Evolutionary conservation across 2,329 filamentous ascomycete genomes (phyloP).

Genomic region (Didymosphaeria variabile): DNA sequence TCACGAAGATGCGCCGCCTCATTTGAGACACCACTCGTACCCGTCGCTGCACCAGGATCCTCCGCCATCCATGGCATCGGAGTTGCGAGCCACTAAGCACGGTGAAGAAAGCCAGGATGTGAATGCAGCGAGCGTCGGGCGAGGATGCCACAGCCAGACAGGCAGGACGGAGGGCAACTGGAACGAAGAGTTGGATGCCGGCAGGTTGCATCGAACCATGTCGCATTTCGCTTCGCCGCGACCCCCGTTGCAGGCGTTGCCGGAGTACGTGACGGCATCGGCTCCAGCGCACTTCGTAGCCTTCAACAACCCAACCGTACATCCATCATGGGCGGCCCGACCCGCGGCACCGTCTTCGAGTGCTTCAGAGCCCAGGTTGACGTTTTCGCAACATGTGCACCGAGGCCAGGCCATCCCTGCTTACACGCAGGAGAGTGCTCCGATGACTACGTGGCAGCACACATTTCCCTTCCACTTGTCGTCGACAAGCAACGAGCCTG

Average conservation of each 20-base stretch:
- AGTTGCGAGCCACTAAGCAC: conserved; percentile 1
- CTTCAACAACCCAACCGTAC: conserved; percentile 19
- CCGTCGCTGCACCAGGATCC: conserved; percentile 27
- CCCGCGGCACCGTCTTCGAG: conserved; percentile 23
- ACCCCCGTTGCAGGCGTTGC: conserved; percentile 14
- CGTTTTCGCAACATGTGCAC: conserved; percentile 15
- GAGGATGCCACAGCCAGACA: neutral
- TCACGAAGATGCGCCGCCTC: conserved; percentile 18
- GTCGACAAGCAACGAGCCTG: conserved; percentile 4
- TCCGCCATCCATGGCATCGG: conserved; percentile 15
- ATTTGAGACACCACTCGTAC: conserved; percentile 26
- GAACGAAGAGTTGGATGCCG: conserved; percentile 4
- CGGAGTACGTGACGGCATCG: conserved; percentile 13
- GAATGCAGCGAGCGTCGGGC: neutral
- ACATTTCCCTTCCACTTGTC: conserved; percentile 15
- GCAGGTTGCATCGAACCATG: neutral
- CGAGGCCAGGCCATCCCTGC: conserved; percentile 11
- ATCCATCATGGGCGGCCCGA: conserved; percentile 30
- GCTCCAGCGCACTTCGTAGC: conserved; percentile 13
- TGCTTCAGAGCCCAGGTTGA: conserved; percentile 20
- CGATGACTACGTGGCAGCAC: conserved; percentile 17
- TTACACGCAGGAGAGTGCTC: conserved; percentile 6
- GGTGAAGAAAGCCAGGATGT: conserved; percentile 6
- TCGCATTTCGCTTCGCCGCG: conserved; percentile 9
- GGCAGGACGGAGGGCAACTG: neutral